Base-by-base conservation (phyloP, 2,329 filamentous ascomycete species). In the Mollisiaceae sp. region DNA sequence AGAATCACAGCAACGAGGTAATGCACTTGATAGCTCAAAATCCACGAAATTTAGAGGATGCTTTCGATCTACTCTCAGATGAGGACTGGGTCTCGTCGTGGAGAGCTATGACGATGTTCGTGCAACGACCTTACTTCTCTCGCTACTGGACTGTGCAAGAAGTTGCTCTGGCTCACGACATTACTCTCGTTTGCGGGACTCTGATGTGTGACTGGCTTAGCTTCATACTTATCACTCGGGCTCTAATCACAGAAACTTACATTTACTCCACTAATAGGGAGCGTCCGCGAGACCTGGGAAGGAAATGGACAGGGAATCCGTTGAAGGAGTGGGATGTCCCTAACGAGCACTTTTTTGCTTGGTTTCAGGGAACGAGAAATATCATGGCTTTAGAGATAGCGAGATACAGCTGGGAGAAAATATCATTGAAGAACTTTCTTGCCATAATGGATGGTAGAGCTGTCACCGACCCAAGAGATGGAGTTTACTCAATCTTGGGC, bases 81-180 rank as follows among this genome's bases (percentile, higher is more conserved):
- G n/a, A 22, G 3, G 3, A 52, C 3, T 52, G 12, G n/a, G 24
- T 6, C 11, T 22, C 8, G 11, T 4, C 47, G 11, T 52, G 47
- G 47, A 52, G 47, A 52, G 47, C 20, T 12, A 11, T 52, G n/a
- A 52, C 47, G 20, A n/a, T 27, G 24, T 52, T 52, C 11, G 47
- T 52, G 20, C 47, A 52, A n/a, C 47, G 47, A 12, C 4, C 47
- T 3, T 52, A 52, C n/a, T 52, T 52, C 47, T 22, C 47, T 52
- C 47, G 12, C 14, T 52, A 52, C n/a, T 52, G 47, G 47, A 52
- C 24, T n/a, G 24, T 27, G 20, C 47, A 52, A 52, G 47, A 52
- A 20, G 24, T 52, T 22, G 47, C 47, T 15, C 14, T 52, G 11
- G 47, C 47, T 22, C 47, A 22, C 3, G 47, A 52, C 47, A 52